These are phyloP conservation scores for Raffaelea ambrosiae DNA, from an alignment of 2,329 filamentous ascomycete genomes.

Conservation along the genomic window DNA sequence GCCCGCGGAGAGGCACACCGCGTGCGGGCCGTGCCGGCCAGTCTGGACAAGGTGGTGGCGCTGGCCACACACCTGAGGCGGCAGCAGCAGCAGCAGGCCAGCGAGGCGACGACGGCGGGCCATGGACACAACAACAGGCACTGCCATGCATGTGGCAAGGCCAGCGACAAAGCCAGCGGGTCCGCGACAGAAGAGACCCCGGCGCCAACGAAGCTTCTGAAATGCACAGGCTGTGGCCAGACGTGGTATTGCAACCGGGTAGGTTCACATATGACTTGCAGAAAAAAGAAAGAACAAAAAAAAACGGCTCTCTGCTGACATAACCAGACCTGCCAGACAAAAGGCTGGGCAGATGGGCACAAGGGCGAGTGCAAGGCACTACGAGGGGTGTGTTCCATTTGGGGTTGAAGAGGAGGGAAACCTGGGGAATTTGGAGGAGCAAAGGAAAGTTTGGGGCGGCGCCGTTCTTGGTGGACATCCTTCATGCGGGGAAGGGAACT, in stretches of 20 bases:
- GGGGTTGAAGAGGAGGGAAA: slow-evolving; percentile 10
- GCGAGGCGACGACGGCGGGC: too few relatives aligned
- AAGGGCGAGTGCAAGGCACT: slow-evolving; percentile 35
- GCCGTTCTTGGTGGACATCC: too few relatives aligned
- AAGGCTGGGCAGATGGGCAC: slow-evolving; percentile 33
- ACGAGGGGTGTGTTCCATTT: slow-evolving; percentile 28
- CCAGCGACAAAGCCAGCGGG: too few relatives aligned
- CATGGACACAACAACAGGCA: background rate
- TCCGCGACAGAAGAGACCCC: slow-evolving; percentile 2
- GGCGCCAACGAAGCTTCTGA: slow-evolving; percentile 19
- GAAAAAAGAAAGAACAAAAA: too few relatives aligned
- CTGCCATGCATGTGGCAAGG: slow-evolving; percentile 7
- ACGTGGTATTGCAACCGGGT: slow-evolving; percentile 40
- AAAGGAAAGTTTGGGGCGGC: too few relatives aligned
- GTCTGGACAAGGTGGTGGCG: slow-evolving; percentile 20
- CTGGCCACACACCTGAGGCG: slow-evolving; percentile 16
- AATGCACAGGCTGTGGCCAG: slow-evolving; percentile 34
- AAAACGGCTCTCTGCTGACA: too few relatives aligned
- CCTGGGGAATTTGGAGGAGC: background rate
- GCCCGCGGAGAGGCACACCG: slow-evolving; percentile 20
- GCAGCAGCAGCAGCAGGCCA: too few relatives aligned
- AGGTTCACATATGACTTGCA: too few relatives aligned
- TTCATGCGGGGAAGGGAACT: too few relatives aligned
- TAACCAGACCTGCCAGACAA: slow-evolving; percentile 33
- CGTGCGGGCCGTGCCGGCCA: slow-evolving; percentile 26